These are phyloP conservation scores for Canavalia gladiata DNA, from an alignment of 306 rosid genomes.

Conservation along the genomic window DNA sequence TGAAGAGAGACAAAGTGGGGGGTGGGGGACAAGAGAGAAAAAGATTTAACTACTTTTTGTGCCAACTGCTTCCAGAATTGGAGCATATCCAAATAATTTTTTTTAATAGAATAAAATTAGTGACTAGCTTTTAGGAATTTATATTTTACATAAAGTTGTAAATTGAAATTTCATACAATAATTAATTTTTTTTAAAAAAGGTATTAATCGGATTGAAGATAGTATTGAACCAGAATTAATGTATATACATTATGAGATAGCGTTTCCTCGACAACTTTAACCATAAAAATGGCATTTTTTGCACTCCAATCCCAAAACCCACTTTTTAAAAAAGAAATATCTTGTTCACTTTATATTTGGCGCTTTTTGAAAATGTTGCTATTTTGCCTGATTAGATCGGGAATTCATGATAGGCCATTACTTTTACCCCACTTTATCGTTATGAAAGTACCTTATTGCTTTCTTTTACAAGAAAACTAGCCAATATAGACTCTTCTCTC, in stretches of 20 bases:
- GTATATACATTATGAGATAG: slow-evolving; percentile 29
- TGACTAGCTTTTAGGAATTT: neutral
- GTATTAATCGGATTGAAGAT: slow-evolving; percentile 31
- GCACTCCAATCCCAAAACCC: slow-evolving; percentile 54
- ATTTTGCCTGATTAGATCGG: slow-evolving; percentile 46
- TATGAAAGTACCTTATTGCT: slow-evolving; percentile 30
- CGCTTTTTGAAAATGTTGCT: slow-evolving; percentile 55
- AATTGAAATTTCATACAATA: neutral
- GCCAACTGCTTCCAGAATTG: slow-evolving; percentile 47
- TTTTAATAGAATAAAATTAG: neutral
- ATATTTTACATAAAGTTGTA: neutral
- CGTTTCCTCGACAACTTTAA: slow-evolving; percentile 45
- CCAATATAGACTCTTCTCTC: slow-evolving; percentile 6
- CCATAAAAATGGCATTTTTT: slow-evolving; percentile 45
- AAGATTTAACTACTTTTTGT: slow-evolving; percentile 6
- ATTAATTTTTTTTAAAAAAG: neutral
- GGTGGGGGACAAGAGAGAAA: slow-evolving; percentile 25
- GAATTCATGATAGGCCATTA: slow-evolving; percentile 27
- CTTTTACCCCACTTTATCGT: slow-evolving; percentile 40
- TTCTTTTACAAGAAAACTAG: slow-evolving; percentile 53
- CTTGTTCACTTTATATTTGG: slow-evolving; percentile 50
- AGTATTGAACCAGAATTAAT: slow-evolving; percentile 23
- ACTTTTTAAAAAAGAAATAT: slow-evolving; percentile 56
- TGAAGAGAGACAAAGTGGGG: neutral
- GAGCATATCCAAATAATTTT: slow-evolving; percentile 8